Evolutionary conservation across 2,329 filamentous ascomycete species (phyloP).

Genomic region (Aspergillus amoenus): DNA sequence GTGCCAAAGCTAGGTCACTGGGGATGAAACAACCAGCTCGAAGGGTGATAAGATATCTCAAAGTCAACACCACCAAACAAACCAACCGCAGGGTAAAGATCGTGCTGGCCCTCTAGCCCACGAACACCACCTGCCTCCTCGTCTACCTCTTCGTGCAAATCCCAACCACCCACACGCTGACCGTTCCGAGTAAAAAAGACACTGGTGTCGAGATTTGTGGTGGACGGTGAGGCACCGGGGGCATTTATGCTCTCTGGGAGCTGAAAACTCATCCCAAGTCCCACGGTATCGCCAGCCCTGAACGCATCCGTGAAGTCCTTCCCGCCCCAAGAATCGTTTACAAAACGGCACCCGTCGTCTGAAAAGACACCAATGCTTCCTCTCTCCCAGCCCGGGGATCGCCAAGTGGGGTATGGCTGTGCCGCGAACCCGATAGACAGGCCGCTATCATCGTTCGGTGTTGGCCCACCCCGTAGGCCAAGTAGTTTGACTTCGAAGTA

Average conservation of each 20-base stretch:
- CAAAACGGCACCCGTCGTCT: slow-evolving; percentile 63
- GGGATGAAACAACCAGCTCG: slow-evolving; percentile 46
- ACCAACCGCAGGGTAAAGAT: slow-evolving; percentile 60
- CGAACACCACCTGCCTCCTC: slow-evolving; percentile 57
- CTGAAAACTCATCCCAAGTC: slow-evolving; percentile 58
- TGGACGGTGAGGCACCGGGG: slow-evolving; percentile 17
- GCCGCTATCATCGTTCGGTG: slow-evolving; percentile 47
- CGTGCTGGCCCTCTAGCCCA: slow-evolving; percentile 67
- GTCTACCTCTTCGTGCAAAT: slow-evolving; percentile 61
- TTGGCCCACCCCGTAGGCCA: slow-evolving; percentile 40
- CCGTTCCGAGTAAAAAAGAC: slow-evolving; percentile 63
- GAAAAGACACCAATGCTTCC: slow-evolving; percentile 61
- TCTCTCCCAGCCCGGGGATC: slow-evolving; percentile 64
- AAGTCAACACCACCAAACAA: slow-evolving; percentile 63
- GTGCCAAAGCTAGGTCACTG: background rate
- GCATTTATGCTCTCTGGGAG: slow-evolving; percentile 38
- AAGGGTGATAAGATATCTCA: slow-evolving; percentile 53
- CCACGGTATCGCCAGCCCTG: slow-evolving; percentile 55
- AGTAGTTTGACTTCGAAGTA: slow-evolving; percentile 60
- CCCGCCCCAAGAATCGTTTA: slow-evolving; percentile 62
- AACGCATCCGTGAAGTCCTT: slow-evolving; percentile 57
- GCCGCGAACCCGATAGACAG: slow-evolving; percentile 61
- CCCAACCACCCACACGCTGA: slow-evolving; percentile 52
- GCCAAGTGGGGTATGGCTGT: slow-evolving; percentile 61
- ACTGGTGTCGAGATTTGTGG: slow-evolving; percentile 42